Base-by-base conservation (phyloP, 805 yeast species). In the Monosporozyma servazzii region DNA sequence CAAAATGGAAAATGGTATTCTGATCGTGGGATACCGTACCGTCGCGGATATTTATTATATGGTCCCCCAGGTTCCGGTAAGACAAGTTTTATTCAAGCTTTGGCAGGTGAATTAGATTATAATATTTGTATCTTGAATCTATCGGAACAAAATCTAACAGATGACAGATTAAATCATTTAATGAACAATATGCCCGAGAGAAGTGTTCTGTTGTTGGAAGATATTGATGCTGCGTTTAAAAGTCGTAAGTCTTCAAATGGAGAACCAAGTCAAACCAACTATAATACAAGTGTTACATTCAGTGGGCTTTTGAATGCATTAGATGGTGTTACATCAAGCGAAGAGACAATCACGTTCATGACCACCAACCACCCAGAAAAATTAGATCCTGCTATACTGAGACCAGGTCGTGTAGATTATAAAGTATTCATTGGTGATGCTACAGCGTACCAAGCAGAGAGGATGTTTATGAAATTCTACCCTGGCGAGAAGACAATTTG, bases 1-100 rank as follows among this genome's bases (percentile, higher is more conserved):
- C 60, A 65, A 13, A 80, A 88, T 55, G 91, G 96, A 0, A 76
- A 80, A 53, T 93, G 99, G 99, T 93, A 93, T 66, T 85, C 86
- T 55, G 87, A 88, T 53, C 75, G 99, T 54, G 99, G 99, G n/a
- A 93, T 93, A 49, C 99, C 99, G 0, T 93, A 93, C 65, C 77
- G 99, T 66, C 76, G 99, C 60, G 99, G 99, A 0, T 93, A 93
- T 62, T 73, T 93, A 48, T 71, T 93, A 29, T 91, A 87, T 68
- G 99, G 99, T 0, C 99, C 99, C 0, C 99, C 99, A 1, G 99
- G 99, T 0, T 82, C 91, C 57, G 99, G 99, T 52, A 93, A 93
- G 65, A 89, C 98, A 2, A 86, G 96, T 62, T 88, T 88, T 57
- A 91, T 93, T 51, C 98, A 91, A 67, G 97, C 99, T 0, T 71